phyloP scores from a whole-genome alignment of 305 asterid genomes.

The Solanum hybrid region DNA sequence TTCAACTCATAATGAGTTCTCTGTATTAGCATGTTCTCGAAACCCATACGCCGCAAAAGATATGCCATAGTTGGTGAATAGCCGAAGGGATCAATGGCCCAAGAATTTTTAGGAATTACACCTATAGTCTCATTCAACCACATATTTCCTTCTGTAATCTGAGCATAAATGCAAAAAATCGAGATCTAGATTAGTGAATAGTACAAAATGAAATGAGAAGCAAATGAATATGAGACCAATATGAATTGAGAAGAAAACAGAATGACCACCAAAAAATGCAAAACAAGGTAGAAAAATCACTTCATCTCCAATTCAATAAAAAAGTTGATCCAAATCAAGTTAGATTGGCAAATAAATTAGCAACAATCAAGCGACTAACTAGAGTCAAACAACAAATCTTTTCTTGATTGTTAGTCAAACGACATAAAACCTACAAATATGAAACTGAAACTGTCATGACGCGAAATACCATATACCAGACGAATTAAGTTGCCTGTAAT shows the following conservation, averaged over 20 bases:
- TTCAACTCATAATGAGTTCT: slow-evolving; percentile 95
- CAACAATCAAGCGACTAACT: background rate
- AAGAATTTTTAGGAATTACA: slow-evolving; percentile 78
- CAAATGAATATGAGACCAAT: background rate
- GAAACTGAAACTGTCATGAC: background rate
- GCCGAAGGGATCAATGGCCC: slow-evolving; percentile 97
- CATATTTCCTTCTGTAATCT: slow-evolving; percentile 93
- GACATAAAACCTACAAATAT: background rate
- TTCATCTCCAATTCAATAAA: background rate
- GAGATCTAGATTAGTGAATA: background rate
- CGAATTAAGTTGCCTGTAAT: background rate
- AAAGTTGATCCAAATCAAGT: background rate
- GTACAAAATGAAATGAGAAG: background rate
- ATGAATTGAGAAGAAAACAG: background rate
- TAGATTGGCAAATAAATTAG: background rate
- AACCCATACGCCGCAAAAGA: slow-evolving; percentile 97
- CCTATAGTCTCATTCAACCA: slow-evolving; percentile 97
- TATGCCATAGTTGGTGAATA: slow-evolving; percentile 97
- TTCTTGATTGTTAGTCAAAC: background rate
- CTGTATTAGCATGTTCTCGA: slow-evolving; percentile 98
- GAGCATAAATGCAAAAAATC: slow-evolving; percentile 13
- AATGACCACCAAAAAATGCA: background rate
- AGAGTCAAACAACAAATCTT: background rate
- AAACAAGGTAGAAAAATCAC: background rate
- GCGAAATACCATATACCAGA: background rate